These are phyloP conservation scores for Monoraphidium neglectum DNA, from an alignment of 139 green algal species.

Conservation along the genomic window DNA sequence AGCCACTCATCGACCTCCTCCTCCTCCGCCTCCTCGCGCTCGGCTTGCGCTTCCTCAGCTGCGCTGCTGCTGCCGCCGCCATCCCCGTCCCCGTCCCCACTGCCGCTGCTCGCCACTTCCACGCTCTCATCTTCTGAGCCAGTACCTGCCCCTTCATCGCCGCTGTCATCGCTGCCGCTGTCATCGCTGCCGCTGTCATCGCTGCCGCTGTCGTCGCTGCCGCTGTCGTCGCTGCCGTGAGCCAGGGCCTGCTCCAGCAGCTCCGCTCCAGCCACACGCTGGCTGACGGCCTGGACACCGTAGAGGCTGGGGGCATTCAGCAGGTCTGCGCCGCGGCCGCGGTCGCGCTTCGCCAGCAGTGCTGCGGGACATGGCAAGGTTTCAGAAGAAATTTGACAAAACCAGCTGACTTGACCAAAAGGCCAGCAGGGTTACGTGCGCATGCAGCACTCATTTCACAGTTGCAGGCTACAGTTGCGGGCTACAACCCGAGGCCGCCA, in stretches of 20 bases:
- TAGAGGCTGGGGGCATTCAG: slow-evolving; percentile 52
- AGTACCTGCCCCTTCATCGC: slow-evolving; percentile 13
- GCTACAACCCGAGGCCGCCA: no score
- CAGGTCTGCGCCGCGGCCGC: slow-evolving; percentile 81
- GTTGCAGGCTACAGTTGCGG: no score
- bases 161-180: background rate
- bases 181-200: slow-evolving; percentile 34
- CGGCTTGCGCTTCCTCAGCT: background rate
- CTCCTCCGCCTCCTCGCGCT: slow-evolving; percentile 9
- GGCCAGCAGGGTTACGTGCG: no score
- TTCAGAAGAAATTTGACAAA: no score
- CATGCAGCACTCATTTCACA: no score
- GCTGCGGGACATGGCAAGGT: background rate
- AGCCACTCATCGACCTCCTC: slow-evolving; percentile 12
- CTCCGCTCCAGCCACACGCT: slow-evolving; percentile 80
- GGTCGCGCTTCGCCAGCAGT: slow-evolving; percentile 29
- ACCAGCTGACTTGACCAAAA: no score
- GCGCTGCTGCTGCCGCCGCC: slow-evolving; percentile 2
- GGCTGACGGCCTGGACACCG: slow-evolving; percentile 48
- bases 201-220: slow-evolving; percentile 15
- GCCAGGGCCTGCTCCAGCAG: slow-evolving; percentile 76
- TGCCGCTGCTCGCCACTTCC: background rate
- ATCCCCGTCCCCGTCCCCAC: slow-evolving; percentile 26
- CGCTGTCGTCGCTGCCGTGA: slow-evolving; percentile 21
- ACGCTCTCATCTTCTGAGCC: background rate